These are phyloP conservation scores for Cutaneotrichosporon mucoides DNA, from an alignment of 1,284 basidiomycete species.

Conservation along the genomic window DNA sequence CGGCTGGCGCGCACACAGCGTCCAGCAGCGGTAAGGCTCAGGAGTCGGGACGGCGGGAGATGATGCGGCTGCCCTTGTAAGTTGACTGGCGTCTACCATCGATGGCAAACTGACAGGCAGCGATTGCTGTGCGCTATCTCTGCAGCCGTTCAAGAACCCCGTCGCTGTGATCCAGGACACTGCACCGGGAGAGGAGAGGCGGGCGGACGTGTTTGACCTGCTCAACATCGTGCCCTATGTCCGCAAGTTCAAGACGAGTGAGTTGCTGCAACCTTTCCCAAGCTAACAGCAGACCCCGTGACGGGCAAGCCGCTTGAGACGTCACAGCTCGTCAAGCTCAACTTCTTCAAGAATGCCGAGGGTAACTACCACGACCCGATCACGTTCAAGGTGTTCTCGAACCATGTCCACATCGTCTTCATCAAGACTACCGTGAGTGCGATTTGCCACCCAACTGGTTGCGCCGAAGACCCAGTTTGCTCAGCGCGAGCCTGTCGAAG, in stretches of 20 bases:
- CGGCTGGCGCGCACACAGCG: slow-evolving; percentile 44
- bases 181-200: slow-evolving; percentile 37
- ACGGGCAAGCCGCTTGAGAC: slow-evolving; percentile 76
- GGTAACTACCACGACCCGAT: slow-evolving; percentile 86
- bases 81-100: slow-evolving; percentile 13
- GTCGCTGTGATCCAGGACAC: slow-evolving; percentile 64
- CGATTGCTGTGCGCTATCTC: slow-evolving; percentile 87
- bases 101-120: slow-evolving; percentile 18
- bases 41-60: slow-evolving; percentile 38
- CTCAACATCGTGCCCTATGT: slow-evolving; percentile 90
- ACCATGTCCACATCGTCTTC: slow-evolving; percentile 86
- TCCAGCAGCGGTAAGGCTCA: slow-evolving; percentile 41
- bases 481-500: neutral
- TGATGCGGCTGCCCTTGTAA: slow-evolving; percentile 48
- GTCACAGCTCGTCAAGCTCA: slow-evolving; percentile 76
- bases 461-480: too few relatives aligned
- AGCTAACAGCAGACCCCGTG: slow-evolving; percentile 62
- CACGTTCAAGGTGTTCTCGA: slow-evolving; percentile 85
- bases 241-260: slow-evolving; percentile 61
- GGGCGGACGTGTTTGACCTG: slow-evolving; percentile 64
- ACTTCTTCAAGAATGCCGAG: slow-evolving; percentile 68
- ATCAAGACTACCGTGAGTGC: slow-evolving; percentile 64
- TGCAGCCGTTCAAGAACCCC: slow-evolving; percentile 84
- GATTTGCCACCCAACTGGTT: neutral
- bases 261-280: slow-evolving; percentile 33